phyloP scores from a whole-genome alignment of 2,329 filamentous ascomycete species.

The Ophiostoma sp. region DNA sequence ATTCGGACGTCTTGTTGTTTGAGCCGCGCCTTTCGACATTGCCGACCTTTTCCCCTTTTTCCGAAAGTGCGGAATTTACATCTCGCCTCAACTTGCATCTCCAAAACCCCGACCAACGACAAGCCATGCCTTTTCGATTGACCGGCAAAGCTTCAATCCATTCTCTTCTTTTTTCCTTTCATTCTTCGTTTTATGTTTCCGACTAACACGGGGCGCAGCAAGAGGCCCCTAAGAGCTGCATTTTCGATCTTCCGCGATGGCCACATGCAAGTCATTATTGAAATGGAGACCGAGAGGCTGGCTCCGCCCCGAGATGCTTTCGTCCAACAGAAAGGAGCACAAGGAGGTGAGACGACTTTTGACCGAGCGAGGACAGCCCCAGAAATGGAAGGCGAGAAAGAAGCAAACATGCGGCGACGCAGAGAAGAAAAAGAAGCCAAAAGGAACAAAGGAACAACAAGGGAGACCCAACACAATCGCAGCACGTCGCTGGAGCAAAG shows the following conservation, averaged over 20 bases:
- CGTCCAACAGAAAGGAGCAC: neutral
- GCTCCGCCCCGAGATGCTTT: neutral
- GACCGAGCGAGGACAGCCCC: neutral
- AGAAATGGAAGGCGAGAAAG: neutral
- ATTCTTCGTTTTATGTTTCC: neutral
- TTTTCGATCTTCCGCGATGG: neutral
- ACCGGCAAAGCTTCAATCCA: neutral
- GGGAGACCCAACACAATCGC: neutral
- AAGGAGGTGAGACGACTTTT: too few relatives aligned
- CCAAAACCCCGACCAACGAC: neutral
- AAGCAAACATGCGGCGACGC: neutral
- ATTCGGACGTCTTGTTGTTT: neutral
- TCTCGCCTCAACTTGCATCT: neutral
- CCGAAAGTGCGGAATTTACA: neutral
- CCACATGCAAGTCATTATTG: neutral
- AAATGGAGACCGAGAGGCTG: neutral
- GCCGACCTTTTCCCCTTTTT: neutral
- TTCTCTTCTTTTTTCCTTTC: too few relatives aligned
- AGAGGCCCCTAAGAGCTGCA: neutral
- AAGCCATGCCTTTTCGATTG: neutral
- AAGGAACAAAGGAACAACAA: neutral
- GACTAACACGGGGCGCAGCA: conserved; percentile 1
- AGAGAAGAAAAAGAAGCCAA: neutral
- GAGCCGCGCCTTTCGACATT: neutral
- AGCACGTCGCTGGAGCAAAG: neutral